Evolutionary conservation across 306 rosid genomes (phyloP).

Genomic region (Alnus rubra): DNA sequence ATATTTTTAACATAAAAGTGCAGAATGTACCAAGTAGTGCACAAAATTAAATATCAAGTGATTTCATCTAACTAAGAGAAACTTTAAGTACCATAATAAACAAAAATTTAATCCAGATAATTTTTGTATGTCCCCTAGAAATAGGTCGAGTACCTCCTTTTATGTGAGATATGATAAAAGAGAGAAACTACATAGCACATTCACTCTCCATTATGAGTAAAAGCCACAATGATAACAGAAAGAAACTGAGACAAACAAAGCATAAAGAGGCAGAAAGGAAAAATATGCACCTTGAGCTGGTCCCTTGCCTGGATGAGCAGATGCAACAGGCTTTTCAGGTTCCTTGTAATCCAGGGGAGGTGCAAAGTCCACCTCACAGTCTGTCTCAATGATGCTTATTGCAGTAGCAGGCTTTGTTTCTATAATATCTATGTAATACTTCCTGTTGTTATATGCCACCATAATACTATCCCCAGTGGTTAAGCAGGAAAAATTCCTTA

Average conservation of each 20-base stretch:
- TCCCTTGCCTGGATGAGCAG: constrained; percentile 56
- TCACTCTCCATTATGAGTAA: neutral
- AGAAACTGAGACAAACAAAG: constrained; percentile 15
- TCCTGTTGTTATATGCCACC: constrained; percentile 97
- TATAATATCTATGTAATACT: constrained; percentile 88
- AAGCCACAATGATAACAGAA: neutral
- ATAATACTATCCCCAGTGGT: constrained; percentile 94
- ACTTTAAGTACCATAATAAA: neutral
- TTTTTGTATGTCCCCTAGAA: neutral
- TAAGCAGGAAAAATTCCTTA: constrained; percentile 94
- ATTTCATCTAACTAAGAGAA: neutral
- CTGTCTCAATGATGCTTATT: constrained; percentile 94
- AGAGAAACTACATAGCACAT: neutral
- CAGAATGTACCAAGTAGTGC: neutral
- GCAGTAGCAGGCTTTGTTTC: constrained; percentile 89
- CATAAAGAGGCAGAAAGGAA: constrained; percentile 7
- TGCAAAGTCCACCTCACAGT: constrained; percentile 99
- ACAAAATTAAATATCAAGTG: neutral
- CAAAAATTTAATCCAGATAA: neutral
- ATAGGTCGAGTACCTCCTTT: neutral
- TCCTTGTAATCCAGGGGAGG: constrained; percentile 99
- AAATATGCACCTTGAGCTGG: constrained; percentile 50
- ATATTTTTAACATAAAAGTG: neutral
- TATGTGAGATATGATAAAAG: neutral
- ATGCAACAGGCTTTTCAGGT: constrained; percentile 68